Conservation (phyloP, 306 rosid species). For the Aeschynomene evenia region DNA sequence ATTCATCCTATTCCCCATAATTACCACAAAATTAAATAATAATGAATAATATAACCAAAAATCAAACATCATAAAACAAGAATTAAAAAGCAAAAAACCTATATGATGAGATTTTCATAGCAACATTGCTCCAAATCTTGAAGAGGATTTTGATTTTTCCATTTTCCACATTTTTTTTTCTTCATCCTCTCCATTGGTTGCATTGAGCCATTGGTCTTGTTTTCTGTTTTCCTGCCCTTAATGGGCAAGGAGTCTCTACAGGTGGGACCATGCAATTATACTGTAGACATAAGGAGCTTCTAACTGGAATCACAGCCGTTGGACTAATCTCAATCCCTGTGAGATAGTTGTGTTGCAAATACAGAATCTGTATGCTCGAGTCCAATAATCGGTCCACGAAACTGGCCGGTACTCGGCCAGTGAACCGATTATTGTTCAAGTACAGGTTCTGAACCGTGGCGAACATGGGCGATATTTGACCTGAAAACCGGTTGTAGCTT, state of each 20-base stretch:
- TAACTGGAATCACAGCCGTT: constrained; percentile 90
- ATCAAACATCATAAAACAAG: constrained; percentile 4
- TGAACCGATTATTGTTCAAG: constrained; percentile 83
- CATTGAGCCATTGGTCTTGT: constrained; percentile 80
- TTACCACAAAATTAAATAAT: constrained; percentile 40
- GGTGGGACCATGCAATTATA: constrained; percentile 98
- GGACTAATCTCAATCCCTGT: constrained; percentile 93
- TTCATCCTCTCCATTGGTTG: constrained; percentile 60
- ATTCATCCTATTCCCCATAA: constrained; percentile 28
- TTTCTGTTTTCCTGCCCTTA: constrained; percentile 71
- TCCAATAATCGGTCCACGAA: constrained; percentile 73
- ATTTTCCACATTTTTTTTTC: no score
- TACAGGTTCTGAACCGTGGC: constrained; percentile 82
- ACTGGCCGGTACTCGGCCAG: constrained; percentile 74
- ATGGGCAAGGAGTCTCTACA: constrained; percentile 80
- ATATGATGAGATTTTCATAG: neutral
- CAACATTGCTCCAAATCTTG: neutral
- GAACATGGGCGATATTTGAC: constrained; percentile 66
- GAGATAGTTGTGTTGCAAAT: constrained; percentile 85
- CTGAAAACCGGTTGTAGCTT: constrained; percentile 71
- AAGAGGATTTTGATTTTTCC: neutral
- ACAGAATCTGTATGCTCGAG: constrained; percentile 67
- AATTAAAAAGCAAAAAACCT: neutral
- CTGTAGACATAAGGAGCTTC: constrained; percentile 89
- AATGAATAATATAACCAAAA: constrained; percentile 34